Evolutionary conservation across 805 yeast species (phyloP).

Genomic region (Saccharomycopsis sp.): DNA sequence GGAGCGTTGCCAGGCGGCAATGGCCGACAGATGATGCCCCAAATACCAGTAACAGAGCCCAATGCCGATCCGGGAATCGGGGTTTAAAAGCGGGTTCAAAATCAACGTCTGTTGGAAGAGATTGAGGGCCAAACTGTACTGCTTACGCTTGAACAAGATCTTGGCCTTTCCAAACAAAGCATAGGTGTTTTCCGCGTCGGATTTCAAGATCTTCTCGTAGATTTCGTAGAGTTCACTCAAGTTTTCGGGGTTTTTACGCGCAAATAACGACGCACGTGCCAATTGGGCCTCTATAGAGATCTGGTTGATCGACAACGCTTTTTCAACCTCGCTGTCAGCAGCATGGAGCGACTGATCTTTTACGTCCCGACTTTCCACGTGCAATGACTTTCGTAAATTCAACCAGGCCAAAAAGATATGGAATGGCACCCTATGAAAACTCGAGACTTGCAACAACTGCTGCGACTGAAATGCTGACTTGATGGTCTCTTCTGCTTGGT

Average conservation of each 20-base stretch:
- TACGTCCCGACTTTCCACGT: conserved; percentile 23
- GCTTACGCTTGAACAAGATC: conserved; percentile 61
- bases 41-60: conserved; percentile 92
- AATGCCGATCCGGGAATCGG: conserved; percentile 92
- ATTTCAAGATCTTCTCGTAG: conserved; percentile 28
- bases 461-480: conserved; percentile 43
- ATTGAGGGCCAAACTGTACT: conserved; percentile 67
- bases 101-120: conserved; percentile 77
- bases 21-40: conserved; percentile 71
- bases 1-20: conserved; percentile 76
- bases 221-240: conserved; percentile 12
- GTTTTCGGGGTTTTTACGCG: conserved; percentile 8
- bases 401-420: conserved; percentile 72
- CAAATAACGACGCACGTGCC: conserved; percentile 10
- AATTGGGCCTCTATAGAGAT: conserved; percentile 13
- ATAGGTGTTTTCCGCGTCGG: conserved; percentile 55
- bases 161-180: conserved; percentile 86
- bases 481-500: conserved; percentile 60
- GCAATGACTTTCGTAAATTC: conserved; percentile 40
- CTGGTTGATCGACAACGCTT: conserved; percentile 33
- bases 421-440: conserved; percentile 38
- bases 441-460: conserved; percentile 30
- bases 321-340: conserved; percentile 41
- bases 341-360: conserved; percentile 30
- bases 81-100: conserved; percentile 68